Percentiles rank a stretch among this genome's conserved stretches.
phyloP scores from a whole-genome alignment of 306 rosid species.

The Cicer pinnatifidum region DNA sequence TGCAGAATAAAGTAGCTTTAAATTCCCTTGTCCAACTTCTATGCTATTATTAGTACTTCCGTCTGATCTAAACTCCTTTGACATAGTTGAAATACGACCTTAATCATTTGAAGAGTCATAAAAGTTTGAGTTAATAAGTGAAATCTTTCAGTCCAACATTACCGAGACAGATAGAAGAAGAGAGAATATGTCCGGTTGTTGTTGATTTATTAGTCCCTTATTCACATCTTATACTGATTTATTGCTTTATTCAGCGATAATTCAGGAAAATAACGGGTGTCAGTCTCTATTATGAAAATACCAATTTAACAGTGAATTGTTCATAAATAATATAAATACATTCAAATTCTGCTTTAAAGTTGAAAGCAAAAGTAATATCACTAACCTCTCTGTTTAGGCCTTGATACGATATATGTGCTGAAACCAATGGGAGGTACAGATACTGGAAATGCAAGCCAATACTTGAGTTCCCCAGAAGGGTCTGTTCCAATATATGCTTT shows the following conservation, averaged over 20 bases:
- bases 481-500: constrained; percentile 64
- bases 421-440: constrained; percentile 86
- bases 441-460: constrained; percentile 81
- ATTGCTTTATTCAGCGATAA: constrained; percentile 1
- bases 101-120: constrained; percentile 34
- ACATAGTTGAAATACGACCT: constrained; percentile 48
- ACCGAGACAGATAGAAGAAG: constrained; percentile 3
- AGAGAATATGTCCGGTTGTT: neutral
- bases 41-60: constrained; percentile 51
- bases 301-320: neutral
- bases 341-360: neutral
- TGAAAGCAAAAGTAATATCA: constrained; percentile 36
- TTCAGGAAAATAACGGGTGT: neutral
- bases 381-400: constrained; percentile 49
- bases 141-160: constrained; percentile 31
- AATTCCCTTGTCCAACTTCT: constrained; percentile 77
- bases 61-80: constrained; percentile 47
- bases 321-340: constrained; percentile 1
- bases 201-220: neutral
- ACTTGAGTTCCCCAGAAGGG: constrained; percentile 52
- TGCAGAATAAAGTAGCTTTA: constrained; percentile 71
- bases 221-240: neutral
- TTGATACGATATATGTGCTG: constrained; percentile 69
- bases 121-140: constrained; percentile 35
- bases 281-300: neutral